These are phyloP conservation scores for Starmerella sirachaensis DNA, from an alignment of 805 yeast genomes.

Conservation along the genomic window DNA sequence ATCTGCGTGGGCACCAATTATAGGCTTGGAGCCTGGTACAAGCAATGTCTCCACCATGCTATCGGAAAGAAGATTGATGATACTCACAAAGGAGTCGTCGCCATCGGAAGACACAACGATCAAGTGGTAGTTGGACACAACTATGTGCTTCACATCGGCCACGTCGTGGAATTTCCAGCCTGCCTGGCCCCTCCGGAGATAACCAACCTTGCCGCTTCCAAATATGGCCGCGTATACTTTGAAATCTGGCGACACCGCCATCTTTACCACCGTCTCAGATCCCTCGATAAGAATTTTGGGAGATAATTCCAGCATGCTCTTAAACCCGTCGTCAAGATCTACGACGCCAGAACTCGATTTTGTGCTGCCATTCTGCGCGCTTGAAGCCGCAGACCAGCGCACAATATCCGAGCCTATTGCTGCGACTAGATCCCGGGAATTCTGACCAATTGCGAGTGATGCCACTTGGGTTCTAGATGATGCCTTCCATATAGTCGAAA, in stretches of 20 bases:
- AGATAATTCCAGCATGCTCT: neutral
- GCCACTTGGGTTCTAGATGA: constrained; percentile 23
- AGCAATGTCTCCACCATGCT: constrained; percentile 35
- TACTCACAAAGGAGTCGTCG: neutral
- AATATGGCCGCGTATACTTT: constrained; percentile 8
- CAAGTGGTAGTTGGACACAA: constrained; percentile 14
- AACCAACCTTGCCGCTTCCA: constrained; percentile 2
- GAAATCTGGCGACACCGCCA: constrained; percentile 8
- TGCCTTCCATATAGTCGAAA: constrained; percentile 34
- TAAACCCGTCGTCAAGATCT: neutral
- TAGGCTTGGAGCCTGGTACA: constrained; percentile 29
- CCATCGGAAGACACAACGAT: constrained; percentile 3
- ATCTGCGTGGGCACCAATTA: constrained; percentile 43
- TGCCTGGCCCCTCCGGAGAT: neutral
- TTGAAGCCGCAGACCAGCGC: constrained; percentile 1
- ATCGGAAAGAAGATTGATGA: constrained; percentile 24
- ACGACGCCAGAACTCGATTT: neutral
- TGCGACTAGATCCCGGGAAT: constrained; percentile 29
- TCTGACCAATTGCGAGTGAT: constrained; percentile 26
- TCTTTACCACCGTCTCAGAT: neutral
- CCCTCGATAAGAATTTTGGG: constrained; percentile 2
- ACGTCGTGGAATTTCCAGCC: constrained; percentile 1
- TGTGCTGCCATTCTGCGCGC: neutral
- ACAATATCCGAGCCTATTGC: constrained; percentile 21
- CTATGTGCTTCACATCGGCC: neutral